phyloP scores from a whole-genome alignment of 257 asterid genomes.

The Primulina huaijiensis region DNA sequence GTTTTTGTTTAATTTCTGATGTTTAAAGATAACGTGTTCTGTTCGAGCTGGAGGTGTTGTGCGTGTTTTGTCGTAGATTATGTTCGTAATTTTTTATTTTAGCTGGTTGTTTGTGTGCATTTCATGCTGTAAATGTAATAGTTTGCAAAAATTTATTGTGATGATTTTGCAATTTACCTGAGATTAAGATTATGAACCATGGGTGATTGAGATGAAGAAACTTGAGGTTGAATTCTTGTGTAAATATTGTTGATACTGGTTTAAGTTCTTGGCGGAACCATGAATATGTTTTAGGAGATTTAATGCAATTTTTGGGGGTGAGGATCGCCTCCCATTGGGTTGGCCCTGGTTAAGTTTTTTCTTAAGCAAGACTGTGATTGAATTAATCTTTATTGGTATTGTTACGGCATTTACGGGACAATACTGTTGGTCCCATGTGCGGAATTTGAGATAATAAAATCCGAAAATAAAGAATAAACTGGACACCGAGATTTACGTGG shows the following conservation, averaged over 20 bases:
- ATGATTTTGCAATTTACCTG: not conserved
- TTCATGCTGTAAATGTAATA: not conserved
- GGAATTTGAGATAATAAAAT: no score
- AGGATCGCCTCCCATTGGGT: not conserved
- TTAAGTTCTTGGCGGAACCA: not conserved
- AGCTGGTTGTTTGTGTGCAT: not conserved
- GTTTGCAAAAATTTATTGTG: not conserved
- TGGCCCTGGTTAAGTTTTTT: not conserved
- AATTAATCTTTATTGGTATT: not conserved
- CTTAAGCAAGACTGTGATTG: not conserved
- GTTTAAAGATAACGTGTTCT: not conserved
- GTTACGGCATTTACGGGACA: not conserved
- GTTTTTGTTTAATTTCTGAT: not conserved
- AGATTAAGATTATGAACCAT: not conserved
- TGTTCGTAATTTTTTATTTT: not conserved
- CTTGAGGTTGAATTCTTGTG: not conserved
- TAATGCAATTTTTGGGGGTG: not conserved
- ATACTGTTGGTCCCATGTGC: no score
- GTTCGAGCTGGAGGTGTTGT: not conserved
- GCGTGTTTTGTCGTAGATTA: not conserved
- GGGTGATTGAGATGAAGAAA: constrained; percentile 5
- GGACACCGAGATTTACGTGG: no score
- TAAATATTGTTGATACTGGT: no score
- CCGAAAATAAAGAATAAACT: no score
- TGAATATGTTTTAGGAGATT: not conserved